Base-by-base conservation (phyloP, 2,329 filamentous ascomycete genomes). In the Cytospora piceicola region DNA sequence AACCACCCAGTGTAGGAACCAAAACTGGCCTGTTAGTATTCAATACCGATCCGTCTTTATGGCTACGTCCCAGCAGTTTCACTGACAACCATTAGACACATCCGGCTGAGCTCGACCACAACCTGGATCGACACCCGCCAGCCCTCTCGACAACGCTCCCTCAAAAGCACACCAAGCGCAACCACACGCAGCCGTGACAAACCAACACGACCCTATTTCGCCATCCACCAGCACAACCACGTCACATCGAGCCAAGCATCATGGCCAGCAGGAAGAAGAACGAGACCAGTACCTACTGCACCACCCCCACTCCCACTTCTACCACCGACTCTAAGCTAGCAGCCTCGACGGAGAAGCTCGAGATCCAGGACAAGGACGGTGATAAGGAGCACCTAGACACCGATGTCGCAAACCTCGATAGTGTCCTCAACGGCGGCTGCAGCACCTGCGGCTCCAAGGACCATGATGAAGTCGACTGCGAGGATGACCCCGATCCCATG, bases 391-490 rank as follows among this genome's bases (percentile, higher is more conserved):
- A 57, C 11, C 2, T n/a, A 8, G n/a, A 7, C 22, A 3, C 11
- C 17, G 36, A 56, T 11, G n/a, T 24, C 29, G 46, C n/a, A 22
- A 9, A 49, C 46, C 39, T 63, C 4, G 53, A 51, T 8, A 17
- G n/a, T 14, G 5, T 57, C 4, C n/a, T 63, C 29, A 9, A 0
- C 8, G 60, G 60, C 11, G 29, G 53, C 17, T 63, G 60, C 17
- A 56, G 52, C 39, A 63, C 42, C 29, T 63, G 60, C 17, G 53
- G 53, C 39, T 63, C 60, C 1, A 0, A 2, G 7, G 29, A 63
- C 39, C 60, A 63, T 15, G 53, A 14, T 5, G 56, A 53, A 2
- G 39, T 51, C 27, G 32, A 51, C 36, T 63, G 60, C 4, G 60
- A 56, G n/a, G 27, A 32, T 2, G 27, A 49, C n/a, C 14, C n/a